phyloP scores from a whole-genome alignment of 106 monocot species.

The Agapanthus africanus region DNA sequence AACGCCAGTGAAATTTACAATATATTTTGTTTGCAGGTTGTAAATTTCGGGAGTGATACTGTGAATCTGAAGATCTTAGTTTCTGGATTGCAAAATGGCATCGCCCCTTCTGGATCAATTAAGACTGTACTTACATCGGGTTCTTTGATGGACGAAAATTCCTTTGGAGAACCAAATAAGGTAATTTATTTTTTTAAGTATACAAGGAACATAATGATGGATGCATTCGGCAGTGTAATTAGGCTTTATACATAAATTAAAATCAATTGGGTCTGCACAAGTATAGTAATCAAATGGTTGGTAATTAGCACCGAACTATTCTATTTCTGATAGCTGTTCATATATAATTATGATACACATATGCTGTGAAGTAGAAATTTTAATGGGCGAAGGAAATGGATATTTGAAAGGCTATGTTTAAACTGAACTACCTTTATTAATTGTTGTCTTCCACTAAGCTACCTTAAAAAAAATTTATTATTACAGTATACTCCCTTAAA shows the following conservation, averaged over 20 bases:
- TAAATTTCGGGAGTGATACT: constrained; percentile 62
- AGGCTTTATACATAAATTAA: neutral
- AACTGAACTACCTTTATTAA: too few species aligned
- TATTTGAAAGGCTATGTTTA: too few species aligned
- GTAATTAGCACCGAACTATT: neutral
- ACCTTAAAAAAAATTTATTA: too few species aligned
- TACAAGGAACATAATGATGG: neutral
- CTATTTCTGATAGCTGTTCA: neutral
- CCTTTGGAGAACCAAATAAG: constrained; percentile 72
- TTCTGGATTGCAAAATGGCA: constrained; percentile 37
- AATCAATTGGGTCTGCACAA: too few species aligned
- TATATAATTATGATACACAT: neutral
- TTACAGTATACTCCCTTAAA: too few species aligned
- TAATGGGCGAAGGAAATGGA: too few species aligned
- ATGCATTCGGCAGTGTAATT: too few species aligned
- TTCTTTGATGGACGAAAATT: constrained; percentile 71
- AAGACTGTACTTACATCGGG: constrained; percentile 55
- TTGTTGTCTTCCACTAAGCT: too few species aligned
- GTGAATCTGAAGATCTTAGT: constrained; percentile 56
- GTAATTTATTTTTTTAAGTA: constrained; percentile 14
- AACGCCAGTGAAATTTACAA: neutral
- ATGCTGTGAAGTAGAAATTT: neutral
- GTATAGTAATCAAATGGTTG: neutral
- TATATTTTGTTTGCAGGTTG: constrained; percentile 39
- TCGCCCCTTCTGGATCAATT: constrained; percentile 40